A percentile compares a stretch with the other conserved stretches of the same genome.
These are phyloP conservation scores for Coprinopsis cinerea DNA, from an alignment of 768 basidiomycete species.

Conservation along the genomic window DNA sequence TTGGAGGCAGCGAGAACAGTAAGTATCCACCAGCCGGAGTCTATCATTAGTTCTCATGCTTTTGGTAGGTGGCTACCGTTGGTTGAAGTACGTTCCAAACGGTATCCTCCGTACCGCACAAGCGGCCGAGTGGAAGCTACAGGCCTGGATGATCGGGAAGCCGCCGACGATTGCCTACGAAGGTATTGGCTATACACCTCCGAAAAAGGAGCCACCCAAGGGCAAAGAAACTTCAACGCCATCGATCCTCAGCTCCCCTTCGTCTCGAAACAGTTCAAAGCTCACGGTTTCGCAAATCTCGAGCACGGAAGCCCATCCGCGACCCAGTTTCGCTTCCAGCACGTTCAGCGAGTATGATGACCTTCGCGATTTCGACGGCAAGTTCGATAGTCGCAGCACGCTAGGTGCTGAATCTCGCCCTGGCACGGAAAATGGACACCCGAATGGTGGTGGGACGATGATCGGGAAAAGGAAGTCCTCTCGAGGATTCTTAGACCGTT, in stretches of 20 bases:
- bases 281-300: conserved; percentile 28
- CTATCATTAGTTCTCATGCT: conserved; percentile 9
- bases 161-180: conserved; percentile 80
- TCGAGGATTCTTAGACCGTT: conserved; percentile 57
- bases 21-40: conserved; percentile 24
- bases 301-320: conserved; percentile 33
- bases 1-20: conserved; percentile 87
- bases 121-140: conserved; percentile 95
- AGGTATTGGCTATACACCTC: conserved; percentile 77
- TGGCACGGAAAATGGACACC: conserved; percentile 27
- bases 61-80: conserved; percentile 74
- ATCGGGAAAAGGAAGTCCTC: conserved; percentile 58
- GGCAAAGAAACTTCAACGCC: conserved; percentile 23
- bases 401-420: conserved; percentile 39
- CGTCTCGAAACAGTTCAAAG: conserved; percentile 11
- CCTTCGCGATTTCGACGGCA: conserved; percentile 78
- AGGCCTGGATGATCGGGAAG: conserved; percentile 97
- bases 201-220: conserved; percentile 15
- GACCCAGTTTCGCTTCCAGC: conserved; percentile 69
- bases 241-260: neutral
- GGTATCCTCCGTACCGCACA: conserved; percentile 91
- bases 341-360: conserved; percentile 86
- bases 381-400: conserved; percentile 78
- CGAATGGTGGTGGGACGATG: conserved; percentile 21
- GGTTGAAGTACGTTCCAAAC: conserved; percentile 95